These are phyloP conservation scores for Carex pumila DNA, from an alignment of 176 grass and related monocot species.

Conservation along the genomic window DNA sequence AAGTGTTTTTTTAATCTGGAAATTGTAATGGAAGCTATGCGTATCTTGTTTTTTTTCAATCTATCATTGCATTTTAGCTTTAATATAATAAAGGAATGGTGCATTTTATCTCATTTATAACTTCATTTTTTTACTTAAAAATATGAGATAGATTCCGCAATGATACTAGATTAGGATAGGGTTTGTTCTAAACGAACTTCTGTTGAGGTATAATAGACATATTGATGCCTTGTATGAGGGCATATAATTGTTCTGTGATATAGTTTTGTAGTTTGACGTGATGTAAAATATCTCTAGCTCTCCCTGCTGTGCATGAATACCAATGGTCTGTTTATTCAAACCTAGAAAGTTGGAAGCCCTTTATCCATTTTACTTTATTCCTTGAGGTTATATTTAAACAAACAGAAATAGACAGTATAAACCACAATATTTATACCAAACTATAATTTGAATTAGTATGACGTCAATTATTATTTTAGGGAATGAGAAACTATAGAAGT, in stretches of 20 bases:
- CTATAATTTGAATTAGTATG: neutral
- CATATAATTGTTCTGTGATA: neutral
- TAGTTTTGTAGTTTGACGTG: neutral
- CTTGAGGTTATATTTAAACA: neutral
- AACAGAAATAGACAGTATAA: neutral
- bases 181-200: neutral
- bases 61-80: neutral
- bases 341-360: neutral
- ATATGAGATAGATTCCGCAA: neutral
- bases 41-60: neutral
- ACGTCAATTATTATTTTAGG: conserved; percentile 27
- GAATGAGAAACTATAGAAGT: conserved; percentile 56
- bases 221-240: neutral
- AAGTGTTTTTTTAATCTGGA: neutral
- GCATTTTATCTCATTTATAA: neutral
- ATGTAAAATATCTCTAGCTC: neutral
- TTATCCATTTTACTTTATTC: neutral
- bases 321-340: neutral
- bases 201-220: neutral
- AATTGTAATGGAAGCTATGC: neutral
- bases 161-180: neutral
- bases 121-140: neutral
- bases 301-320: neutral
- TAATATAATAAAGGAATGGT: neutral
- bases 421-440: neutral